Base-by-base conservation (phyloP, 164 flowering plant genomes). In the Pachysandra terminalis region DNA sequence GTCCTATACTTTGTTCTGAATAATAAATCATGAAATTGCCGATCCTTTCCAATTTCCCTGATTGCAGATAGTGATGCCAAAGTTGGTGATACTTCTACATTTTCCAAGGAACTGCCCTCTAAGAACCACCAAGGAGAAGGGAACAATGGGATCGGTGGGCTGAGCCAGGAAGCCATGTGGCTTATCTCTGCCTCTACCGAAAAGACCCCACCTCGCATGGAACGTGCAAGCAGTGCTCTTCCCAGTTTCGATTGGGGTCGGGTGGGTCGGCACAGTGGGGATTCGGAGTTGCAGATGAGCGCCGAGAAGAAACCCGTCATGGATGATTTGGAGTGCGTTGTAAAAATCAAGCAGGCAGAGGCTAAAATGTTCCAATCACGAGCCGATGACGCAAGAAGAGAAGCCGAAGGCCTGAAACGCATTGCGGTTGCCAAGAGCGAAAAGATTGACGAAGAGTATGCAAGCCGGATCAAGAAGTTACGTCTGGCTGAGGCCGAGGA, bases 311-410 rank as follows among this genome's bases (percentile, higher is more conserved):
- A 82, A 67, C 85, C 84, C 19, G 77, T 75, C 19, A 67, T 82
- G 49, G 96, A 87, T 73, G 96, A 90, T 56, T 68, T 90, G 62
- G 98, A 91, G 68, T 86, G 96, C 80, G 81, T 94, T 67, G 83
- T 94, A 59, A 81, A 86, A 74, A 85, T 94, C 45, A 94, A 91
- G 70, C 88, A 71, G 61, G 97, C 96, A 53, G 98, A 94, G 72
- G 95, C 96, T 26, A 80, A 82, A 70, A 91, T 94, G 97, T 94
- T 88, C 63, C 96, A 87, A 65, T 14, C 81, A 17, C 93, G 92
- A 48, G 96, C 96, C 48, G 93, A 94, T 73, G 90, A 88, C 73
- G 98, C 98, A n/a, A 84, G 90, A 73, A 82, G 85, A 77, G 98
- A 94, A 75, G 91, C 97, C 21, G 96, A 90, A 70, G 89, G 91